These are phyloP conservation scores for Heterobasidion irregulare DNA, from an alignment of 1,284 basidiomycete genomes.

Conservation along the genomic window DNA sequence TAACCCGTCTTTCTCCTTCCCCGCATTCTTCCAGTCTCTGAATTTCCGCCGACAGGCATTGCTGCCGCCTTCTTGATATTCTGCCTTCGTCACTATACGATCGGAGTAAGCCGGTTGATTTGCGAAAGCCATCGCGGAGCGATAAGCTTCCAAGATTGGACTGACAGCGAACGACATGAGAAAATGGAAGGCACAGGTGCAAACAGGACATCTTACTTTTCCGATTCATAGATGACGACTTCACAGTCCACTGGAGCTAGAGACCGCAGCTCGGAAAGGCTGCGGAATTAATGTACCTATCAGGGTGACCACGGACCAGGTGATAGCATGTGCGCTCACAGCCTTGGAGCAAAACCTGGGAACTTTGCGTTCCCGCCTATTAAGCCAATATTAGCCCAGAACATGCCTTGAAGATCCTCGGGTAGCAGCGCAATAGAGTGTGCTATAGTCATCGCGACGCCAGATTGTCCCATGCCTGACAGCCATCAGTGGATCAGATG, in stretches of 20 bases:
- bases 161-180: constrained; percentile 26
- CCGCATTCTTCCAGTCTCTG: constrained; percentile 30
- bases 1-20: constrained; percentile 10
- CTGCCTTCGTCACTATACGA: constrained; percentile 60
- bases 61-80: constrained; percentile 78
- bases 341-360: constrained; percentile 62
- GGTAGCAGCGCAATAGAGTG: constrained; percentile 69
- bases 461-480: constrained; percentile 73
- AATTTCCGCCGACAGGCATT: constrained; percentile 67
- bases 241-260: constrained; percentile 74
- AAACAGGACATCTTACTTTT: constrained; percentile 50
- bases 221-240: constrained; percentile 61
- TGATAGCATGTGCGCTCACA: constrained; percentile 40
- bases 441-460: constrained; percentile 71
- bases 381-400: constrained; percentile 89
- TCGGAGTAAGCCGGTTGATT: constrained; percentile 41
- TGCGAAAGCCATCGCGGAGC: constrained; percentile 56
- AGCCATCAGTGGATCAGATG: not conserved
- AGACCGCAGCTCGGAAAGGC: constrained; percentile 63
- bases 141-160: constrained; percentile 69
- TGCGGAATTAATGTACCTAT: constrained; percentile 18
- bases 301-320: not conserved
- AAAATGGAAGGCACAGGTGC: constrained; percentile 2
- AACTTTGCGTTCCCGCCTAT: constrained; percentile 80
- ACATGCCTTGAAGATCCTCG: constrained; percentile 78